Conservation (phyloP, 495 filamentous ascomycete genomes). For the Podospora pseudoanserina region DNA sequence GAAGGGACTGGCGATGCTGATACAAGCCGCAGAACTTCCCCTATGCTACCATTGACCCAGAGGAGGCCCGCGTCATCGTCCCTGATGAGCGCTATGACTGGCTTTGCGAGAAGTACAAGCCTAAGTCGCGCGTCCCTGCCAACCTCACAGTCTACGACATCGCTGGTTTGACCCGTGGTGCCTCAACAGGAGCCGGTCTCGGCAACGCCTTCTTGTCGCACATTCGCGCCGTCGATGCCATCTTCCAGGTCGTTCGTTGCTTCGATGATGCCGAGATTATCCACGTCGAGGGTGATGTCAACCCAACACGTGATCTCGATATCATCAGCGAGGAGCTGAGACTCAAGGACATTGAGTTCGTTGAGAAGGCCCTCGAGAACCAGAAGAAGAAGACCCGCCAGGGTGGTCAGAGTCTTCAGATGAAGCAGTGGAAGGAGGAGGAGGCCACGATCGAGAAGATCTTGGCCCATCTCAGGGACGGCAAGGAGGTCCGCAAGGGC, state of each 20-base stretch:
- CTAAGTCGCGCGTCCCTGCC: constrained; percentile 91
- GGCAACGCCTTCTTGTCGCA: constrained; percentile 98
- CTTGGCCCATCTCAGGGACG: constrained; percentile 71
- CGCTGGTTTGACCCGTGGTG: constrained; percentile 91
- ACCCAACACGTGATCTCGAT: constrained; percentile 86
- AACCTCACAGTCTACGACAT: constrained; percentile 99
- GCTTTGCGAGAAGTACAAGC: constrained; percentile 93
- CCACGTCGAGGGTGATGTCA: constrained; percentile 97
- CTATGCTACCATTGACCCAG: constrained; percentile 97
- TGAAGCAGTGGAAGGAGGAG: constrained; percentile 96
- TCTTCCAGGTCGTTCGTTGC: constrained; percentile 98
- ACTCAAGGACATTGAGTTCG: constrained; percentile 98
- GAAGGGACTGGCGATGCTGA: constrained; percentile 27
- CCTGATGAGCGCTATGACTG: constrained; percentile 96
- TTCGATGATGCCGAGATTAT: constrained; percentile 99
- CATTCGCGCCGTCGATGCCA: constrained; percentile 98
- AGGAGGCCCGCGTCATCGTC: constrained; percentile 96
- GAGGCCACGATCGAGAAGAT: constrained; percentile 89
- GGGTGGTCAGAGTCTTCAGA: constrained; percentile 94
- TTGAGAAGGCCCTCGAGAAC: constrained; percentile 87
- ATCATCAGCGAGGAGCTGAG: constrained; percentile 97
- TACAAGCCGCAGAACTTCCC: constrained; percentile 74
- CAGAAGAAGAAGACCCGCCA: constrained; percentile 88
- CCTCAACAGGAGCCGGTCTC: constrained; percentile 94
- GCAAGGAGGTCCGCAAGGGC: constrained; percentile 88